Evolutionary conservation across 768 basidiomycete species (phyloP), one percentile per base, ranked within the genome.

Genomic region (Mycena olivaceomarginata): DNA sequence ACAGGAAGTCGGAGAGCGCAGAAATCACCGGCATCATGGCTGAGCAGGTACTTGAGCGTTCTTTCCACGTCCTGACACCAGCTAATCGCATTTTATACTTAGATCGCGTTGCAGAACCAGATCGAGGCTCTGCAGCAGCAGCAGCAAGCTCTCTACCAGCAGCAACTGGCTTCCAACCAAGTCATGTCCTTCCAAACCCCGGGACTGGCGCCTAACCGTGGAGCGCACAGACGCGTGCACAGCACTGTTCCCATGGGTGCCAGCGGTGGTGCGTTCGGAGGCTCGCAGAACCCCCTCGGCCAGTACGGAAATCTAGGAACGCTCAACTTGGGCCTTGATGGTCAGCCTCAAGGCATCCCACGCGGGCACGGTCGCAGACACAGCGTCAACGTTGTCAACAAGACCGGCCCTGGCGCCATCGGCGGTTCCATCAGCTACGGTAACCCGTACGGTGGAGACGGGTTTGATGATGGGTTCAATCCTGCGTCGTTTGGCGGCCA

Each of bases 11-110:
- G 45, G 93, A 95, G 64, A 91, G 90, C 70, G 94, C 93, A 67
- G 97, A 98, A 83, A 92, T 97, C 72, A 92, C 92, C 45, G 95
- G 95, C 37, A 95, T 98, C 72, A 97, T 99, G 96, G 97, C 97
- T 8, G 97, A 99, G 85, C 98, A 99, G 91, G 97, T 96, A 93
- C 86, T 77, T 87, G 76, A 7, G 7, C 13, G 12, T 63, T 12
- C n/a, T 46, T 39, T 57, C 76, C 43, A 37, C 31, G 62, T n/a
- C n/a, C 37, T 67, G 48, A 53, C 41, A 48, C 66, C 70, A 25
- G 78, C 71, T 46, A 71, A 59, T 74, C 62, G n/a, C 63, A 37
- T n/a, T 64, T 40, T 82, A 96, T 95, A 95, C 62, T 37, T 82
- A 96, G 95, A 95, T 98, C 82, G 96, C 96, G 60, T 83, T 98